Evolutionary conservation across 768 basidiomycete genomes (phyloP), one percentile per base, ranked within the genome.

Genomic region (Tremella mesenterica): DNA sequence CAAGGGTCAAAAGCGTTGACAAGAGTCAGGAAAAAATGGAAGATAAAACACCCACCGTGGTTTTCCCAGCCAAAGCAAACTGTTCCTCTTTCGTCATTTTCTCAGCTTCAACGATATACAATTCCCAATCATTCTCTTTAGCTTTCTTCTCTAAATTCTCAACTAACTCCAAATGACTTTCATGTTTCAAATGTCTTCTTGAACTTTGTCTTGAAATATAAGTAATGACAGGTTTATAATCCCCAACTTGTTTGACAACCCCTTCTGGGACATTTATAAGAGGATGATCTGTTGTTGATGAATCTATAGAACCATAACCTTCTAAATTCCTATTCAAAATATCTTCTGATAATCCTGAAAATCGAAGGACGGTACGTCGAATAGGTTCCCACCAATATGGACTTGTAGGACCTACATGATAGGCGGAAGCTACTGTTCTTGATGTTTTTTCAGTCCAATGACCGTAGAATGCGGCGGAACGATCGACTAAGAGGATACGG

Each of bases 181-280:
- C 81, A 16, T 77, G 77, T n/a, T 81, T 81, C 56, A 96, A 72
- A 81, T 84, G 88, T 21, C 91, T 79, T 29, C 90, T 76, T 7
- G 81, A 83, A 2, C 76, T 80, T 70, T 96, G 91, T 5, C 91
- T 79, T 4, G 85, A 88, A 57, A 95, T 81, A 60, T 96, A 96
- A 2, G 90, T 93, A 72, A 96, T 88, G 14, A 96, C 88, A 0
- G 85, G 85, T 31, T 58, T 80, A 29, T 73, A 74, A 18, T 53
- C 56, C 12, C 63, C 63, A 13, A 41, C 26, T 33, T 60, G 56
- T 10, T 61, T 25, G 2, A 43, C 38, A 14, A 48, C 52, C 2
- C 54, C 46, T 13, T 54, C 57, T 2, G 54, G 57, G n/a, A 30
- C 54, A 7, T 23, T 13, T 7, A 48, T 20, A 4, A 23, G 14